These are phyloP conservation scores for Omphalea diandra DNA, from an alignment of 441 rosid species.

Conservation along the genomic window DNA sequence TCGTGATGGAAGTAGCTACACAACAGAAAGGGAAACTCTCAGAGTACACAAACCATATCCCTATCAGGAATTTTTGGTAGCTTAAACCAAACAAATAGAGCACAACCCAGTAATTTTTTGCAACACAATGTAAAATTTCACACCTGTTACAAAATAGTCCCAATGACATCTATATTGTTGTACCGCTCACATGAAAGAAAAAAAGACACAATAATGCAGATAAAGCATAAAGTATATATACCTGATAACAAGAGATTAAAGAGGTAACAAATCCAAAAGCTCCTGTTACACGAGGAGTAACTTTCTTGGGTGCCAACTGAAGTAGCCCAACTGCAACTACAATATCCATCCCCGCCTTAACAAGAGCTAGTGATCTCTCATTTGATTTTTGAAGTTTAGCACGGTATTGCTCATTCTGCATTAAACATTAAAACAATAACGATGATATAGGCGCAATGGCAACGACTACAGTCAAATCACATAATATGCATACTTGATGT, in stretches of 20 bases:
- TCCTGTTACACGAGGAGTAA: slow-evolving; percentile 93
- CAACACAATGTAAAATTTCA: background rate
- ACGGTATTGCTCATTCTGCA: slow-evolving; percentile 68
- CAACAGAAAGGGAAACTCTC: slow-evolving; percentile 21
- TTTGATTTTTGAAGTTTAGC: slow-evolving; percentile 80
- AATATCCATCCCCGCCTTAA: slow-evolving; percentile 81
- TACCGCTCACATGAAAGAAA: background rate
- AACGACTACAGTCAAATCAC: background rate
- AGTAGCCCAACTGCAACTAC: slow-evolving; percentile 89
- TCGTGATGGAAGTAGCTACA: slow-evolving; percentile 80
- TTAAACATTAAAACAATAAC: background rate
- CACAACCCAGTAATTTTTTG: background rate
- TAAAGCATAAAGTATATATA: slow-evolving; percentile 18
- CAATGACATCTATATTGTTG: background rate
- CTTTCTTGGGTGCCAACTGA: slow-evolving; percentile 84
- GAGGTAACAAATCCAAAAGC: slow-evolving; percentile 80
- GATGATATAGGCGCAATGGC: background rate
- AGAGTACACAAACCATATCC: slow-evolving; percentile 4
- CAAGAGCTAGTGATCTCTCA: slow-evolving; percentile 76
- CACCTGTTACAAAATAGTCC: background rate
- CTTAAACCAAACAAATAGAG: background rate
- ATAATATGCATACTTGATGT: slow-evolving; percentile 44
- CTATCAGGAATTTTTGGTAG: background rate
- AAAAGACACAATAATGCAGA: background rate
- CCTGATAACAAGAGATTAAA: slow-evolving; percentile 98